Percentiles rank a stretch among this genome's conserved stretches.
Conservation (phyloP, 108 stramenopile genomes). For the Skeletonema potamos region DNA sequence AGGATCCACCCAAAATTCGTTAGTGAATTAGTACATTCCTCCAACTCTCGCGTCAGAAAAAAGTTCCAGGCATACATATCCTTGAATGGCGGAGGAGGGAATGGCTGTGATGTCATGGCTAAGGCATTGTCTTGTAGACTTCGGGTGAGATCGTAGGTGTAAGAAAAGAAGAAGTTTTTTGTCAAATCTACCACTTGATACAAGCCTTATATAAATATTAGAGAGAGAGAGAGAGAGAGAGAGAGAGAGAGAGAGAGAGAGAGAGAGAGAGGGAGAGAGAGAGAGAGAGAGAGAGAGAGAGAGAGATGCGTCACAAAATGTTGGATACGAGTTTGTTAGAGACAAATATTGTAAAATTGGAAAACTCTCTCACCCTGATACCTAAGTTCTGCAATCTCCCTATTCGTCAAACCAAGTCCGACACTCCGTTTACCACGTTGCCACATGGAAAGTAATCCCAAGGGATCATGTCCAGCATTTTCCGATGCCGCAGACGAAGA, state of each 20-base stretch:
- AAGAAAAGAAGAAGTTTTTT: conserved; percentile 97
- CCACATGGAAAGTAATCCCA: conserved; percentile 87
- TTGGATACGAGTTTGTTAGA: too few relatives aligned
- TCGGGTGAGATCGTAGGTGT: conserved; percentile 92
- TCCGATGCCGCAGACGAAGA: conserved; percentile 21
- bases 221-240: too few relatives aligned
- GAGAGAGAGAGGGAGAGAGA: too few relatives aligned
- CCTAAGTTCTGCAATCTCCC: conserved; percentile 88
- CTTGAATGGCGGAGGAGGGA: conserved; percentile 85
- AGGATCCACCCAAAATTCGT: conserved; percentile 89
- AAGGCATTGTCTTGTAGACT: conserved; percentile 94
- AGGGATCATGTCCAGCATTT: conserved; percentile 61
- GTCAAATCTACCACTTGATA: conserved; percentile 97
- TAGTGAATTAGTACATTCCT: conserved; percentile 74
- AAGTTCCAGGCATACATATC: conserved; percentile 98
- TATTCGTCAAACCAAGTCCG: conserved; percentile 76
- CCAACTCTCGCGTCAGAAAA: conserved; percentile 90
- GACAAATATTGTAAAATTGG: too few relatives aligned
- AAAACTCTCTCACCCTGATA: conserved; percentile 71
- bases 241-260: too few relatives aligned
- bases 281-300: too few relatives aligned
- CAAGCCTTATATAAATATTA: conserved; percentile 43
- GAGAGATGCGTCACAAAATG: too few relatives aligned
- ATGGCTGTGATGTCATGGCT: conserved; percentile 73
- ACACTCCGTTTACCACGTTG: conserved; percentile 88